Base-by-base conservation (phyloP, 108 stramenopile species). In the Schizochytrium sp. region DNA sequence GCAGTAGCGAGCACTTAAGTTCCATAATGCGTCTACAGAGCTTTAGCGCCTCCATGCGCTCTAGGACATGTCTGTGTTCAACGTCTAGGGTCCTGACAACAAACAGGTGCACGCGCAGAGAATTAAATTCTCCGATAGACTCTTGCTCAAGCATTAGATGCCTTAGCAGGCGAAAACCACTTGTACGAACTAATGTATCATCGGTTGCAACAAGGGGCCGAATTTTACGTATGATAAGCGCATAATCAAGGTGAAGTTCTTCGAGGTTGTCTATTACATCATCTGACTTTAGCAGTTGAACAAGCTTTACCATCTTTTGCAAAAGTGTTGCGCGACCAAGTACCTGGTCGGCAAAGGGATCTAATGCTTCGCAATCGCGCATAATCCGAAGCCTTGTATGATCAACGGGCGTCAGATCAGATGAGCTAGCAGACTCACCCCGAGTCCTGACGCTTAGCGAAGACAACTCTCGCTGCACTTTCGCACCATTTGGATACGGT, bases 251-350 rank as follows among this genome's bases (percentile, higher is more conserved):
- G 53, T 40, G 50, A 28, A 83, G 76, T 53, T 83, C 76, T 7
- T 83, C 76, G 45, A 83, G 47, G 28, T 83, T 83, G 76, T 53
- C 53, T 0, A 50, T 10, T n/a, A 83, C 76, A 8, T 46, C 76
- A 53, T 83, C 53, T n/a, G 76, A 83, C 47, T 83, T 83, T 1
- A 83, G 53, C 47, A 83, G n/a, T n/a, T n/a, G 50, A n/a, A 83
- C 76, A 10, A 83, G 47, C 76, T 83, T 83, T 17, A 55, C 76
- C 50, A 83, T 83, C 76, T 83, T 83, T 55, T 83, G 76, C 76
- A 83, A 53, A 38, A 83, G 76, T 53, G 76, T 53, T 8, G 76
- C 53, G 15, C 53, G 47, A 38, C 50, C 55, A 1, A 83, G 53
- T n/a, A 55, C 28, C 3, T 47, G 50, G 15, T 83, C 53, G 15